These are phyloP conservation scores for Hydnum rufescens DNA, from an alignment of 768 basidiomycete species.

Conservation along the genomic window DNA sequence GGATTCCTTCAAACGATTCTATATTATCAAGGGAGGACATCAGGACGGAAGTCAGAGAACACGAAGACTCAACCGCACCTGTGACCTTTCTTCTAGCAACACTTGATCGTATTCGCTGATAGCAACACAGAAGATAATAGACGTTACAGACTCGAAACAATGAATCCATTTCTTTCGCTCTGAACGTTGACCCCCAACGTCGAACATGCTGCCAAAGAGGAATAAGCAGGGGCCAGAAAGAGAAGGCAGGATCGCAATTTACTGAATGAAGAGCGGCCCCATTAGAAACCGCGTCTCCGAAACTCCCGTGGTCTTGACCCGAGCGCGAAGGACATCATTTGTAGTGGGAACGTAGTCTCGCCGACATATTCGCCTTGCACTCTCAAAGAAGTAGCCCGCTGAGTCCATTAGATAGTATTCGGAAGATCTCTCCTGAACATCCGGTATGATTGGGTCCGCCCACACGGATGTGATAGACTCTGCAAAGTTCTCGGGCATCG, in stretches of 20 bases:
- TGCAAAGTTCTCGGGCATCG: constrained; percentile 19
- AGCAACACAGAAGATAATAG: constrained; percentile 41
- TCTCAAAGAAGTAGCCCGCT: constrained; percentile 72
- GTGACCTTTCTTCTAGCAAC: constrained; percentile 38
- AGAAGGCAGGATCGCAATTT: not conserved
- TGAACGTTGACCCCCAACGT: constrained; percentile 60
- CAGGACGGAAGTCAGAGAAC: not conserved
- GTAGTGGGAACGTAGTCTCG: constrained; percentile 71
- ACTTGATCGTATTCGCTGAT: constrained; percentile 36
- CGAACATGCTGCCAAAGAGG: constrained; percentile 32
- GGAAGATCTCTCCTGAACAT: constrained; percentile 35
- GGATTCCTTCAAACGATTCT: constrained; percentile 65
- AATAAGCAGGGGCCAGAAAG: not conserved
- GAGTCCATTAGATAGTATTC: constrained; percentile 92
- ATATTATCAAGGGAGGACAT: constrained; percentile 2
- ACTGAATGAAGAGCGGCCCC: constrained; percentile 26
- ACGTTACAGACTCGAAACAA: constrained; percentile 49
- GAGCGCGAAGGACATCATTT: constrained; percentile 71
- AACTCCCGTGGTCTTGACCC: constrained; percentile 78
- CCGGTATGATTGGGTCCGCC: constrained; percentile 21
- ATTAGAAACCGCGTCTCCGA: constrained; percentile 68
- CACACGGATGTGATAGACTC: constrained; percentile 23
- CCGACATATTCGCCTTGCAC: constrained; percentile 51
- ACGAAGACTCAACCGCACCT: constrained; percentile 10
- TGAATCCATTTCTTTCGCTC: constrained; percentile 74